Percentiles rank a stretch among this genome's conserved stretches.
These are phyloP conservation scores for Russula emetica DNA, from an alignment of 768 basidiomycete species.

Conservation along the genomic window DNA sequence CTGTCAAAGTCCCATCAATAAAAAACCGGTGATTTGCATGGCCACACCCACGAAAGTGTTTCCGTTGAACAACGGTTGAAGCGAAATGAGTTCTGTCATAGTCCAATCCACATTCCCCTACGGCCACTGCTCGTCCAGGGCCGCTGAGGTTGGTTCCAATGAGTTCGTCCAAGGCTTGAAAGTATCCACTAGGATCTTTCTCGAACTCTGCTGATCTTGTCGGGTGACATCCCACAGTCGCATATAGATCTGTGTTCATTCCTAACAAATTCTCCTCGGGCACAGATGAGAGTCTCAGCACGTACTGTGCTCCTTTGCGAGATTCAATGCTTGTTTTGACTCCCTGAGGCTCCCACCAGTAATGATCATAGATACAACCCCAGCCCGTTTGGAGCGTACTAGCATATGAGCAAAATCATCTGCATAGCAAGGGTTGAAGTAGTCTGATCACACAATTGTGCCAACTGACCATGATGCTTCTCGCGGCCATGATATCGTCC, in stretches of 20 bases:
- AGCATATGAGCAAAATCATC: slow-evolving; percentile 64
- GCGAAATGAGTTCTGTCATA: slow-evolving; percentile 74
- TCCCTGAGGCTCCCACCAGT: slow-evolving; percentile 71
- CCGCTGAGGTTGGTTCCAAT: slow-evolving; percentile 48
- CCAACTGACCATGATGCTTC: slow-evolving; percentile 35
- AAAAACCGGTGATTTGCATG: background rate
- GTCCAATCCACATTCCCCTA: slow-evolving; percentile 81
- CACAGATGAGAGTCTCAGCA: background rate
- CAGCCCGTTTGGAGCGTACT: slow-evolving; percentile 50
- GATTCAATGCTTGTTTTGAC: slow-evolving; percentile 51
- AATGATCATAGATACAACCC: slow-evolving; percentile 67
- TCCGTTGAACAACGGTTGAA: slow-evolving; percentile 52
- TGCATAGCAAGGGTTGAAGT: slow-evolving; percentile 28
- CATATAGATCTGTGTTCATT: slow-evolving; percentile 46
- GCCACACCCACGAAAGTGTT: slow-evolving; percentile 52
- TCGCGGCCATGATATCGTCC: slow-evolving; percentile 37
- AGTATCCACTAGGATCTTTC: slow-evolving; percentile 53
- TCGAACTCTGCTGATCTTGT: slow-evolving; percentile 71
- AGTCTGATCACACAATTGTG: background rate
- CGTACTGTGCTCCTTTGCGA: slow-evolving; percentile 56
- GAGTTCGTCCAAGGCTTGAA: slow-evolving; percentile 53
- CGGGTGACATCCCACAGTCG: slow-evolving; percentile 78
- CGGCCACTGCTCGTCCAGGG: slow-evolving; percentile 57
- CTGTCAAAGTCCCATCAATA: slow-evolving; percentile 30
- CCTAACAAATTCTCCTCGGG: background rate